Percentiles rank a stretch among this genome's conserved stretches.
phyloP scores from a whole-genome alignment of 2,329 filamentous ascomycete genomes.

The Nemania abortiva region DNA sequence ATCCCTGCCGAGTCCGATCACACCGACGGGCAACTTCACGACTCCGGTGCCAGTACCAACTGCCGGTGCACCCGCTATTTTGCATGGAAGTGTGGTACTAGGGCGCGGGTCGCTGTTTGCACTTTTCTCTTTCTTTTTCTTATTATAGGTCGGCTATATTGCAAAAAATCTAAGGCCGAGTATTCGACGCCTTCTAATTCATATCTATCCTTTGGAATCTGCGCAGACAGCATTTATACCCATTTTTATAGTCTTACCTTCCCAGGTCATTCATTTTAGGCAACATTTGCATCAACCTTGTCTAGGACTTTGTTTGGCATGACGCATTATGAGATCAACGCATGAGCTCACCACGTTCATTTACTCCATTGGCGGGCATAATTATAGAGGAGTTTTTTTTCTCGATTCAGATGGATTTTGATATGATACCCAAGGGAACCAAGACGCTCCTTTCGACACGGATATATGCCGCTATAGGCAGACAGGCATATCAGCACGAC shows the following conservation, averaged over 20 bases:
- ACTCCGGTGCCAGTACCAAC: constrained; percentile 31
- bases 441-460: constrained; percentile 34
- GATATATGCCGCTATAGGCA: background rate
- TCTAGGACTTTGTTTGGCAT: background rate
- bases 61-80: constrained; percentile 36
- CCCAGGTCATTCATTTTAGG: constrained; percentile 9
- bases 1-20: constrained; percentile 2
- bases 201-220: constrained; percentile 32
- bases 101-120: constrained; percentile 39
- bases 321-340: background rate
- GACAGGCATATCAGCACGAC: background rate
- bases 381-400: constrained; percentile 26
- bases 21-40: constrained; percentile 31
- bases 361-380: constrained; percentile 13
- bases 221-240: constrained; percentile 16
- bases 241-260: background rate
- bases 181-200: constrained; percentile 24
- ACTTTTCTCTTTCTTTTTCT: constrained; percentile 45
- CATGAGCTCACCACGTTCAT: constrained; percentile 31
- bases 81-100: constrained; percentile 25
- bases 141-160: constrained; percentile 37
- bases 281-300: constrained; percentile 2
- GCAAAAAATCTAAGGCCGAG: constrained; percentile 39
- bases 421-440: constrained; percentile 39
- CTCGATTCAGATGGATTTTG: constrained; percentile 1